phyloP scores from a whole-genome alignment of 768 basidiomycete genomes.

The Termitomyces sp. region DNA sequence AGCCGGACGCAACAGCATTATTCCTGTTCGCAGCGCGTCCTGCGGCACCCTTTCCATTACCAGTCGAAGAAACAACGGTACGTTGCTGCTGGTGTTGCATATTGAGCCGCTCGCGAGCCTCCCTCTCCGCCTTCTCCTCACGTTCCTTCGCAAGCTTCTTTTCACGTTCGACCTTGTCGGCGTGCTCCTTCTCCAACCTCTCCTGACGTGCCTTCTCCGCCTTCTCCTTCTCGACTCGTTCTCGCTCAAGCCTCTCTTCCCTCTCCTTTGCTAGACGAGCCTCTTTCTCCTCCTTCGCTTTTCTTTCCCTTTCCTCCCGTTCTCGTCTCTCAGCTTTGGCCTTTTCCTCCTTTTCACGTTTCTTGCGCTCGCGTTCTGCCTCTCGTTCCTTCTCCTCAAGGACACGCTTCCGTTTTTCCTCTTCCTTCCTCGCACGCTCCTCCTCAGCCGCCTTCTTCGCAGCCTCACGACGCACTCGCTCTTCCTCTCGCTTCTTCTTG shows the following conservation, averaged over 20 bases:
- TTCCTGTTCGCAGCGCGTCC: slow-evolving; percentile 42
- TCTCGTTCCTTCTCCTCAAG: slow-evolving; percentile 81
- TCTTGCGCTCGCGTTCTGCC: slow-evolving; percentile 68
- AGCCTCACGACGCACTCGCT: slow-evolving; percentile 73
- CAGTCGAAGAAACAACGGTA: slow-evolving; percentile 31
- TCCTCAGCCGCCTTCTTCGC: slow-evolving; percentile 76
- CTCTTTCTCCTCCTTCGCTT: slow-evolving; percentile 64
- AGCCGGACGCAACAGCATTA: slow-evolving; percentile 38
- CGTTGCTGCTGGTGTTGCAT: slow-evolving; percentile 47
- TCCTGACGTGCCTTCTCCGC: slow-evolving; percentile 26
- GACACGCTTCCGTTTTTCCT: slow-evolving; percentile 71
- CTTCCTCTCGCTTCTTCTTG: slow-evolving; percentile 82
- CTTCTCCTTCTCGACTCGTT: slow-evolving; percentile 38
- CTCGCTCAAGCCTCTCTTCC: slow-evolving; percentile 48
- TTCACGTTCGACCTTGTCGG: slow-evolving; percentile 33
- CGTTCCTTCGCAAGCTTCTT: slow-evolving; percentile 27
- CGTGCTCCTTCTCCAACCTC: slow-evolving; percentile 33
- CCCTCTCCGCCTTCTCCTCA: slow-evolving; percentile 23
- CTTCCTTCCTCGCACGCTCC: slow-evolving; percentile 77
- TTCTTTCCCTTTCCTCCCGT: slow-evolving; percentile 57
- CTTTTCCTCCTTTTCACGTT: slow-evolving; percentile 70
- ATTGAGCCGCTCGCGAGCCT: slow-evolving; percentile 23
- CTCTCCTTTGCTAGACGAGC: slow-evolving; percentile 61
- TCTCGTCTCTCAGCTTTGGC: slow-evolving; percentile 71
- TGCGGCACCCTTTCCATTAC: slow-evolving; percentile 32